Conservation (phyloP, 495 filamentous ascomycete genomes). For the Aspergillus cristatus region DNA sequence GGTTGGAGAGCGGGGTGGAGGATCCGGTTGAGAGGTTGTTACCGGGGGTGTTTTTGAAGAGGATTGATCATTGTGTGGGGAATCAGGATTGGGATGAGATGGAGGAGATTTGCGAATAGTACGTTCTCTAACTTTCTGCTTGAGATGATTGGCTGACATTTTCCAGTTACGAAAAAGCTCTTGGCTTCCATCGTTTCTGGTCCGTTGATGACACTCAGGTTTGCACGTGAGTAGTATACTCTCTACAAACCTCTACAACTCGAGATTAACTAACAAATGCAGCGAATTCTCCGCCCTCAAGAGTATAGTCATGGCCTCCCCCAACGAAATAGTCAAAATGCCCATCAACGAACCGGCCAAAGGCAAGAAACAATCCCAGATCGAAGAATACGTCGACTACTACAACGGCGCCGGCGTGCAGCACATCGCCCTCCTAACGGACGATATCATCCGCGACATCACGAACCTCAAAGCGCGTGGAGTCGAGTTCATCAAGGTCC, state of each 20-base stretch:
- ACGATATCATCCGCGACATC: slow-evolving; percentile 68
- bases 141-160: slow-evolving; percentile 10
- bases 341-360: slow-evolving; percentile 92
- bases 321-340: slow-evolving; percentile 84
- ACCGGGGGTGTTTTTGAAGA: slow-evolving; percentile 55
- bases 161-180: slow-evolving; percentile 65
- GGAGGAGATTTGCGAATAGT: slow-evolving; percentile 74
- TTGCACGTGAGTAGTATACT: slow-evolving; percentile 47
- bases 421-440: slow-evolving; percentile 77
- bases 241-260: too few relatives aligned
- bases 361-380: slow-evolving; percentile 79
- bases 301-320: slow-evolving; percentile 77
- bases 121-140: slow-evolving; percentile 1
- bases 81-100: slow-evolving; percentile 90
- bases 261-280: neutral
- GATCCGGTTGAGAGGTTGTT: slow-evolving; percentile 42
- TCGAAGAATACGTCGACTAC: slow-evolving; percentile 87
- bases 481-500: slow-evolving; percentile 83
- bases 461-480: slow-evolving; percentile 65
- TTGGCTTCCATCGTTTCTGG: slow-evolving; percentile 96
- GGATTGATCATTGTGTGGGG: slow-evolving; percentile 88
- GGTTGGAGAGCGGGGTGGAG: slow-evolving; percentile 27
- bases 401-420: slow-evolving; percentile 82
- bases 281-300: slow-evolving; percentile 75
- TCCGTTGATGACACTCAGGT: slow-evolving; percentile 81